Evolutionary conservation across 371 early-diverging fungal genomes (phyloP).

Genomic region (Gilbertella persicaria): DNA sequence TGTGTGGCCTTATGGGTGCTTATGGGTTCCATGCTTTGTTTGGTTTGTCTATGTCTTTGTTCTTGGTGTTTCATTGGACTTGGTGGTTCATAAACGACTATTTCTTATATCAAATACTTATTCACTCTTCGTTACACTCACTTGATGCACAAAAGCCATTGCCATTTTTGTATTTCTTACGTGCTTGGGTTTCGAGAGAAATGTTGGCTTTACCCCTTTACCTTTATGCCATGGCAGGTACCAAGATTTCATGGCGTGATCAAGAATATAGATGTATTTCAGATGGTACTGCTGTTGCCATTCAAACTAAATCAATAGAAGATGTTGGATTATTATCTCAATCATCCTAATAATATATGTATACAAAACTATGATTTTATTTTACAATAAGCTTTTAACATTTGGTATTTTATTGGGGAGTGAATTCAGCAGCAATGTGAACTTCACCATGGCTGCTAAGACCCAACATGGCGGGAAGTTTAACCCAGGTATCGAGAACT

Average conservation of each 20-base stretch:
- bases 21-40: conserved; percentile 56
- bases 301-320: no score
- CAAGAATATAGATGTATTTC: conserved; percentile 53
- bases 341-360: no score
- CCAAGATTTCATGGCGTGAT: conserved; percentile 87
- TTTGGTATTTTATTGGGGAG: conserved; percentile 12
- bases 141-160: conserved; percentile 12
- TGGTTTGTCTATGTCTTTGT: conserved; percentile 41
- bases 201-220: conserved; percentile 81
- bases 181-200: conserved; percentile 81
- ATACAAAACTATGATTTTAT: no score
- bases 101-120: conserved; percentile 56
- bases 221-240: conserved; percentile 78
- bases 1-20: conserved; percentile 76
- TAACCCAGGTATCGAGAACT: conserved; percentile 38
- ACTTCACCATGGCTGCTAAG: conserved; percentile 46
- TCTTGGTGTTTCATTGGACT: conserved; percentile 67
- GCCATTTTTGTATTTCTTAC: conserved; percentile 27
- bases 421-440: conserved; percentile 32
- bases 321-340: no score
- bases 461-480: conserved; percentile 44
- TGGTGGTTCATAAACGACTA: conserved; percentile 78
- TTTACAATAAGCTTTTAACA: no score
- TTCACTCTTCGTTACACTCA: conserved; percentile 31
- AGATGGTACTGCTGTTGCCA: conserved; percentile 60